phyloP scores from a whole-genome alignment of 2,329 filamentous ascomycete species.

The Cryphonectria japonica region DNA sequence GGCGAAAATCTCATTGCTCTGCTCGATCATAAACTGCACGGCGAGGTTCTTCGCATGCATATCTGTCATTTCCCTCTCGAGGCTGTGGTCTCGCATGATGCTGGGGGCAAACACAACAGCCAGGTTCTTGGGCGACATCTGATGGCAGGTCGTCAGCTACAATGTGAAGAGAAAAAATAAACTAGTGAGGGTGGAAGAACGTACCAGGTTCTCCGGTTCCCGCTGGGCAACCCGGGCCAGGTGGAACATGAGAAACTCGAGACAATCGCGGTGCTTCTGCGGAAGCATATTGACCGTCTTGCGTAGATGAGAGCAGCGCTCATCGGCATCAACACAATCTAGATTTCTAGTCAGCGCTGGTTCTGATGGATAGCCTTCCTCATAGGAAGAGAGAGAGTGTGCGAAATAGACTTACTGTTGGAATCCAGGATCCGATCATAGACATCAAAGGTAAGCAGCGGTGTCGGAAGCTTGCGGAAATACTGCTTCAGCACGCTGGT shows the following conservation, averaged over 20 bases:
- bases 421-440: conserved; percentile 90
- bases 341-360: neutral
- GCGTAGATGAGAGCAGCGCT: conserved; percentile 72
- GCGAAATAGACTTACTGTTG: conserved; percentile 58
- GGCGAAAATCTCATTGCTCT: conserved; percentile 80
- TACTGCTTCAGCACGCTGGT: conserved; percentile 97
- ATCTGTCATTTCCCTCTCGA: conserved; percentile 94
- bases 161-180: neutral
- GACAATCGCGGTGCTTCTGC: conserved; percentile 80
- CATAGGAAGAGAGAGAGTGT: neutral
- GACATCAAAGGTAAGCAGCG: conserved; percentile 87
- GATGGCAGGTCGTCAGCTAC: conserved; percentile 33
- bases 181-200: conserved; percentile 37
- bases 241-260: conserved; percentile 95
- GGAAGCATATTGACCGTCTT: conserved; percentile 79
- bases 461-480: conserved; percentile 88
- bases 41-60: conserved; percentile 92
- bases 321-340: conserved; percentile 66
- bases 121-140: conserved; percentile 96
- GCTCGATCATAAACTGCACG: conserved; percentile 91
- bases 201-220: conserved; percentile 81
- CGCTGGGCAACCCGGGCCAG: conserved; percentile 82
- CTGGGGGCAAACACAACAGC: conserved; percentile 98
- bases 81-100: conserved; percentile 88
- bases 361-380: neutral